phyloP scores from a whole-genome alignment of 1,284 basidiomycete species.

The Psilocybe mexicana region DNA sequence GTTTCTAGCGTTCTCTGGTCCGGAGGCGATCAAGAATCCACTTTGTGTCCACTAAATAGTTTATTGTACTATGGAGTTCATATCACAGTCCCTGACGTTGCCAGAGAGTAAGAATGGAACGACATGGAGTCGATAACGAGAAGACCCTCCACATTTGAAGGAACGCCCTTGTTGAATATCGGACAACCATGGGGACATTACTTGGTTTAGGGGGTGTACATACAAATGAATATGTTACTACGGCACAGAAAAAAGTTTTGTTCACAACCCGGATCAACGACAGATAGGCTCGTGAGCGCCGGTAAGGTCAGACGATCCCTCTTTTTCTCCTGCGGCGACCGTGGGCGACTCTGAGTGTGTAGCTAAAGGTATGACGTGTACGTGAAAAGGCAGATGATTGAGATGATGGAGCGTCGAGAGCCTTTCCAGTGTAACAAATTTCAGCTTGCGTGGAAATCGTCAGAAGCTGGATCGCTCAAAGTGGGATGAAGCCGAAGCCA shows the following conservation, averaged over 20 bases:
- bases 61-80: conserved; percentile 6
- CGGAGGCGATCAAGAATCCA: too few relatives aligned
- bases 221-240: conserved; percentile 11
- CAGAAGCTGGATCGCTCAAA: neutral
- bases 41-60: neutral
- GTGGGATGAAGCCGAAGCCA: neutral
- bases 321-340: conserved; percentile 12
- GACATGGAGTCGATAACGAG: neutral
- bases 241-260: conserved; percentile 17
- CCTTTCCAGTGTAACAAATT: neutral
- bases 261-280: conserved; percentile 18
- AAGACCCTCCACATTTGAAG: neutral
- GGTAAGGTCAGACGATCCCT: conserved; percentile 10
- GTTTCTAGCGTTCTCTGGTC: too few relatives aligned
- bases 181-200: neutral
- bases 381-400: neutral
- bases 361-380: too few relatives aligned
- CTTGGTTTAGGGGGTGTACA: too few relatives aligned
- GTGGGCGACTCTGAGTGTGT: conserved; percentile 11
- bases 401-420: neutral
- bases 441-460: conserved; percentile 5
- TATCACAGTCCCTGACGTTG: conserved; percentile 2
- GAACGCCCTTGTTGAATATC: neutral
- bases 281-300: conserved; percentile 6
- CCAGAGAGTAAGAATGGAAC: conserved; percentile 3